Percentiles rank a stretch among this genome's conserved stretches.
Conservation (phyloP, 2,329 filamentous ascomycete species). For the Dichotomopilus funicola region DNA sequence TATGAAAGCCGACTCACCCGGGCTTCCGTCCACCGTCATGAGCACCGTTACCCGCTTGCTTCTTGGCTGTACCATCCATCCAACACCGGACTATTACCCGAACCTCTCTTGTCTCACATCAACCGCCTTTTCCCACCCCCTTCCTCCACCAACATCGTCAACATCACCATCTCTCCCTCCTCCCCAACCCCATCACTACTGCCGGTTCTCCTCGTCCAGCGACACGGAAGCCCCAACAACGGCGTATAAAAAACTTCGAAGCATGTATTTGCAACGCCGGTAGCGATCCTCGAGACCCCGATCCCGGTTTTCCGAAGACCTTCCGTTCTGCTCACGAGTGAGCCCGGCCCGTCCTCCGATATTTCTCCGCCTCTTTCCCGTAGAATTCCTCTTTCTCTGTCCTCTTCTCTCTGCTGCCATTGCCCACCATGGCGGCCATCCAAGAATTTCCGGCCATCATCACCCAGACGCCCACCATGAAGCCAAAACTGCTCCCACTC, state of each 20-base stretch:
- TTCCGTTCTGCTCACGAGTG: background rate
- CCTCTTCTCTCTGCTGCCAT: background rate
- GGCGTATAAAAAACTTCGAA: background rate
- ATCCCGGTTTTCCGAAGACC: background rate
- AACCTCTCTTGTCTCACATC: background rate
- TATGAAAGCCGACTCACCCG: slow-evolving; percentile 7
- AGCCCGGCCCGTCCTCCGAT: background rate
- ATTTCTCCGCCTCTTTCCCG: background rate
- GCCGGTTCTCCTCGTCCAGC: background rate
- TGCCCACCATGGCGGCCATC: slow-evolving; percentile 6
- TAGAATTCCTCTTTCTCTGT: background rate
- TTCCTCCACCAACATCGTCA: background rate
- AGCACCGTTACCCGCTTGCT: background rate
- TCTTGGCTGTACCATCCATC: background rate
- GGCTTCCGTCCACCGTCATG: slow-evolving; percentile 1
- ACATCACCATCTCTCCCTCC: background rate
- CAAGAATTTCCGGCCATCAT: slow-evolving; percentile 12
- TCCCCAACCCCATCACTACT: background rate
- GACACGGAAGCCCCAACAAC: background rate
- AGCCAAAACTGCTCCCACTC: slow-evolving; percentile 25
- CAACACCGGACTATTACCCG: background rate
- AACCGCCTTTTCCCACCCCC: background rate
- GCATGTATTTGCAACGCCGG: slow-evolving; percentile 20
- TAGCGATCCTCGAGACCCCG: slow-evolving; percentile 10
- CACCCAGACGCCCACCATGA: slow-evolving; percentile 22